Conservation (phyloP, 2,329 filamentous ascomycete genomes). For the Paraphoma chrysanthemicola region DNA sequence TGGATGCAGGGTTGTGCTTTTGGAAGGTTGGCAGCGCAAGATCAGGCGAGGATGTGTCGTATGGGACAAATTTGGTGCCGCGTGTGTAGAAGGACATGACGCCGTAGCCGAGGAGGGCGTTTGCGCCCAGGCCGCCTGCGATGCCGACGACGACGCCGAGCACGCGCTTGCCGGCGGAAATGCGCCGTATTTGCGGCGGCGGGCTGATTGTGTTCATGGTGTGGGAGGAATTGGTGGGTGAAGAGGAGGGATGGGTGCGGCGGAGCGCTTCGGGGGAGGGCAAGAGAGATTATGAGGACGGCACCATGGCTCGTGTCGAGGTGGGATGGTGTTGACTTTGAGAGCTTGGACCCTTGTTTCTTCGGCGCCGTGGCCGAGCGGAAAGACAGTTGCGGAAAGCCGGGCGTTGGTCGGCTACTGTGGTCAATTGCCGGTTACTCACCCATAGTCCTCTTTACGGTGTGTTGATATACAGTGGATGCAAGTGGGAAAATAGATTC, state of each 20-base stretch:
- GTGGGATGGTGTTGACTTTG: slow-evolving; percentile 14
- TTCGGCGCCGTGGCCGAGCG: slow-evolving; percentile 1
- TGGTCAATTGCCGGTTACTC: not conserved
- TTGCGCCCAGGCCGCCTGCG: slow-evolving; percentile 36
- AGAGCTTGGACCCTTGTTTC: slow-evolving; percentile 19
- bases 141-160: slow-evolving; percentile 42
- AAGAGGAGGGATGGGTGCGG: not conserved
- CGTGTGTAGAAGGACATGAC: slow-evolving; percentile 45
- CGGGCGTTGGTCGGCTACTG: slow-evolving; percentile 1
- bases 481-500: not conserved
- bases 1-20: slow-evolving; percentile 42
- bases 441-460: not conserved
- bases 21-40: slow-evolving; percentile 27
- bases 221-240: not conserved
- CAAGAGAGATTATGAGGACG: not conserved
- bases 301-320: slow-evolving; percentile 7
- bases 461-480: too few relatives aligned
- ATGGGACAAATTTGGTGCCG: slow-evolving; percentile 46
- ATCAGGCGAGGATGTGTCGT: slow-evolving; percentile 36
- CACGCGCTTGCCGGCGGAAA: slow-evolving; percentile 37
- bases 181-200: slow-evolving; percentile 37
- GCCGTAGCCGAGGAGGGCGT: slow-evolving; percentile 42
- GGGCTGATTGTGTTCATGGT: slow-evolving; percentile 46
- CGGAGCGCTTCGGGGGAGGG: not conserved
- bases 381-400: slow-evolving; percentile 16